Conservation (phyloP, 768 basidiomycete genomes). For the Paxillus involutus region DNA sequence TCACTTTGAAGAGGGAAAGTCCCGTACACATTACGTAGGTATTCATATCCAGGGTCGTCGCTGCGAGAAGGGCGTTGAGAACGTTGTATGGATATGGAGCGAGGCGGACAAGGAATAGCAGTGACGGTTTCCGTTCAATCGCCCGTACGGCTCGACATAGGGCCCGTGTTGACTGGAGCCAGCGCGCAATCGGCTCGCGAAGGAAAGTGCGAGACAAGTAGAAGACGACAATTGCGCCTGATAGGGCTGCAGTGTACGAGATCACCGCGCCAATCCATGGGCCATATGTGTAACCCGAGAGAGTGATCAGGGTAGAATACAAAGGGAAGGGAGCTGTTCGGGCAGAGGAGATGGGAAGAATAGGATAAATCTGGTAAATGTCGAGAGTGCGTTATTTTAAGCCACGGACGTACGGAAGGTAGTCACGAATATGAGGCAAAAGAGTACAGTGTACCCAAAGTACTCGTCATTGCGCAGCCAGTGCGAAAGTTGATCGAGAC, state of each 20-base stretch:
- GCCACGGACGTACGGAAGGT: constrained; percentile 69
- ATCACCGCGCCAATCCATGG: constrained; percentile 81
- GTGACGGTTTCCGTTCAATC: constrained; percentile 82
- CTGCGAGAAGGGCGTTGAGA: constrained; percentile 92
- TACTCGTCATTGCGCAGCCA: constrained; percentile 73
- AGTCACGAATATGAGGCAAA: constrained; percentile 80
- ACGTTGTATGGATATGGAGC: constrained; percentile 95
- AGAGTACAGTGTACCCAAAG: constrained; percentile 78
- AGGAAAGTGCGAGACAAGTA: constrained; percentile 72
- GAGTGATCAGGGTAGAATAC: constrained; percentile 89
- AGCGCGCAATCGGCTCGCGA: constrained; percentile 66
- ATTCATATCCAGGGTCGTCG: constrained; percentile 73
- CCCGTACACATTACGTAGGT: constrained; percentile 82
- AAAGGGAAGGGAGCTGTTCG: constrained; percentile 80
- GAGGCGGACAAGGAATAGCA: constrained; percentile 88
- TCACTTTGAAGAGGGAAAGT: constrained; percentile 84
- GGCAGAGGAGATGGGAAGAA: constrained; percentile 6
- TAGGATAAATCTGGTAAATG: constrained; percentile 10
- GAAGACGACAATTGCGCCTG: constrained; percentile 85
- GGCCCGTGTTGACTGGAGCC: constrained; percentile 68
- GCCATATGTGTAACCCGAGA: constrained; percentile 91
- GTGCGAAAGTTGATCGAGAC: constrained; percentile 77
- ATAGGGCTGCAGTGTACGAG: constrained; percentile 83
- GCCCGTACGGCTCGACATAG: constrained; percentile 83
- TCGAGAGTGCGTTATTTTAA: constrained; percentile 1